Conservation (phyloP, 164 flowering plant genomes). For the Dillenia turbinata region DNA sequence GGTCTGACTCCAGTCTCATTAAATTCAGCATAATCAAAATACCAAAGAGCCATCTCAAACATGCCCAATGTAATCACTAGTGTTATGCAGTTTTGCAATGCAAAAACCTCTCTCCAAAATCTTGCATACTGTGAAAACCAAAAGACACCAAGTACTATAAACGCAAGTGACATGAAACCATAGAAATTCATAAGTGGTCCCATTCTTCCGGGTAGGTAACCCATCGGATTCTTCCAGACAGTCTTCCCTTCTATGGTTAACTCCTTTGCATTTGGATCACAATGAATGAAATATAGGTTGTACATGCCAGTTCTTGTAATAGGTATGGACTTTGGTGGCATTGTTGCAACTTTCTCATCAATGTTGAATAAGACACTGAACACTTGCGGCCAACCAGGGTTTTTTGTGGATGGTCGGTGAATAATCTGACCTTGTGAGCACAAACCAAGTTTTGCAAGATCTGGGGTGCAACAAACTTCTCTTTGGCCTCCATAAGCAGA, state of each 20-base stretch:
- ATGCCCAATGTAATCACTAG: conserved; percentile 87
- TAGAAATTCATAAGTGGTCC: conserved; percentile 93
- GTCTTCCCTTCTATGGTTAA: conserved; percentile 77
- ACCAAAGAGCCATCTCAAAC: conserved; percentile 98
- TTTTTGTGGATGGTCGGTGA: conserved; percentile 57
- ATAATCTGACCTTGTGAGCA: conserved; percentile 78
- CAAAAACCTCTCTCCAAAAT: conserved; percentile 91
- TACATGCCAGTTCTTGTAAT: conserved; percentile 94
- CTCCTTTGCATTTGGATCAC: conserved; percentile 68
- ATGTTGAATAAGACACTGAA: conserved; percentile 52
- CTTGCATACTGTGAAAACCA: conserved; percentile 97
- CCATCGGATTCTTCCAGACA: conserved; percentile 93
- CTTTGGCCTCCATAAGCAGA: conserved; percentile 99
- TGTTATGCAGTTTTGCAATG: conserved; percentile 87
- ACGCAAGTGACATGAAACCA: conserved; percentile 88
- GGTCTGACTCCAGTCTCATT: conserved; percentile 85
- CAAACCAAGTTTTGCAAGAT: conserved; percentile 88
- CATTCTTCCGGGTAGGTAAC: conserved; percentile 98
- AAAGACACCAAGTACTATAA: conserved; percentile 77
- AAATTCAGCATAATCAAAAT: conserved; percentile 90
- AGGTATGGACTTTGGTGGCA: conserved; percentile 52
- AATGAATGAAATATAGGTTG: conserved; percentile 88
- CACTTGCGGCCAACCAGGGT: conserved; percentile 85
- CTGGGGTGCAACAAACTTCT: conserved; percentile 90
- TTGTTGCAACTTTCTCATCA: conserved; percentile 39